Evolutionary conservation across 805 yeast genomes (phyloP), one percentile per base, ranked within the genome.

Genomic region (Torulaspora delbrueckii): DNA sequence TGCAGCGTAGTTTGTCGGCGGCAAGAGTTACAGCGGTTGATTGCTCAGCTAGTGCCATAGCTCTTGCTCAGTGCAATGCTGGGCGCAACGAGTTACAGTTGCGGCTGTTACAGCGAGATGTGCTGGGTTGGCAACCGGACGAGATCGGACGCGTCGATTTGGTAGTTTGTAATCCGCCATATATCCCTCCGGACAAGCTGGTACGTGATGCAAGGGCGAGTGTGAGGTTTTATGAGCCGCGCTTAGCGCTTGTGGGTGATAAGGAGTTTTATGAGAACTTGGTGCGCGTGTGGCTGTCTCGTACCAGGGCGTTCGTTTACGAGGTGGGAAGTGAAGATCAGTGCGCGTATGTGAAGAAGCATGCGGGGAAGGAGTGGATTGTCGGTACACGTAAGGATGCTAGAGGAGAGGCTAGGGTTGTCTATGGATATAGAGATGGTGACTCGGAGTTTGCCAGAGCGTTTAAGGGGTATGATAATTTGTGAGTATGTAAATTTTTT

Each of bases 141-240:
- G 35, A 13, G 38, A 13, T 7, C 28, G 36, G 37, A 1, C 22
- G 22, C 22, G 59, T 70, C 13, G 84, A 83, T 47, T 43, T 91
- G 2, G 59, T 93, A 0, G 75, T 82, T 0, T 78, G 96, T n/a
- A 91, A 91, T 55, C 99, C 99, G 0, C 99, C 99, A 0, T 91
- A 91, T 59, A 82, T 90, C 5, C 65, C 74, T 8, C 46, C 37
- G 7, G 22, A 41, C 3, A 38, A 42, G 8, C 57, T 53, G 39
- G 44, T 42, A 8, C 59, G 63, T 31, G 80, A 78, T 3, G 77
- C 81, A 0, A 84, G 80, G 46, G 60, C 57, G 37, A 84, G 96
- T 0, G 98, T 91, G 0, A 67, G 75, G 32, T 32, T 64, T 9
- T 82, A 75, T 62, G 99, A 91, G 65, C 98, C 99, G 0, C 56